phyloP scores from a whole-genome alignment of 2,329 filamentous ascomycete species.

The Chalaropsis thielavioides region DNA sequence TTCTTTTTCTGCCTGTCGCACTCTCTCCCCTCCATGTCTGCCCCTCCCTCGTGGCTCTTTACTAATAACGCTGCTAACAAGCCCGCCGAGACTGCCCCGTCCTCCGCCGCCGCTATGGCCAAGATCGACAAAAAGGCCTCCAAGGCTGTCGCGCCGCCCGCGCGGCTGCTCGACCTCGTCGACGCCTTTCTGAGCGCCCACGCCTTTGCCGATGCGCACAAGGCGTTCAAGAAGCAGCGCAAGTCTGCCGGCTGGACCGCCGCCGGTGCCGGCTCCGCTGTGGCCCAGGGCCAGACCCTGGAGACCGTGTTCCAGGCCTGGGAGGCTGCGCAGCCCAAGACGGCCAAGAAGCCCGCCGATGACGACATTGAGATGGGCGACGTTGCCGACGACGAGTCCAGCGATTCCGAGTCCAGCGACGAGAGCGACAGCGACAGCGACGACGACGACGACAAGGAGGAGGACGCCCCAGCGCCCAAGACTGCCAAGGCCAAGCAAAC shows the following conservation, averaged over 20 bases:
- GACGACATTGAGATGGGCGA: constrained; percentile 19
- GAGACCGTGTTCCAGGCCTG: constrained; percentile 38
- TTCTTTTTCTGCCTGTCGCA: background rate
- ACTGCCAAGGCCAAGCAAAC: constrained; percentile 21
- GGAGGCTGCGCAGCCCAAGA: constrained; percentile 25
- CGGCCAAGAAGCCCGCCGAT: constrained; percentile 1
- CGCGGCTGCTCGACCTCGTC: constrained; percentile 52
- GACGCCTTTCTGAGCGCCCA: constrained; percentile 51
- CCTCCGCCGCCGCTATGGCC: constrained; percentile 17
- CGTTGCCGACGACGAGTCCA: constrained; percentile 16
- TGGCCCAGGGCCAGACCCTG: constrained; percentile 28
- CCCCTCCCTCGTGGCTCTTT: constrained; percentile 31
- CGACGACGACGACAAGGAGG: no score
- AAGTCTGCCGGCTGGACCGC: constrained; percentile 37
- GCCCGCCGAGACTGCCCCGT: background rate
- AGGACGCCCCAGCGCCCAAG: constrained; percentile 20
- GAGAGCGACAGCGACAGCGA: constrained; percentile 21
- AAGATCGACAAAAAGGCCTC: constrained; percentile 27
- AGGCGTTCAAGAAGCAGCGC: constrained; percentile 49
- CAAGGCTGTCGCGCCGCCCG: constrained; percentile 31
- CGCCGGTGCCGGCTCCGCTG: constrained; percentile 21
- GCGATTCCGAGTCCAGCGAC: constrained; percentile 14
- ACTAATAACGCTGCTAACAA: constrained; percentile 27
- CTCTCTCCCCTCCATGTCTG: constrained; percentile 9
- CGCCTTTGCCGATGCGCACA: constrained; percentile 46